Evolutionary conservation across 768 basidiomycete species (phyloP).

Genomic region (Kwoniella botswanensis): DNA sequence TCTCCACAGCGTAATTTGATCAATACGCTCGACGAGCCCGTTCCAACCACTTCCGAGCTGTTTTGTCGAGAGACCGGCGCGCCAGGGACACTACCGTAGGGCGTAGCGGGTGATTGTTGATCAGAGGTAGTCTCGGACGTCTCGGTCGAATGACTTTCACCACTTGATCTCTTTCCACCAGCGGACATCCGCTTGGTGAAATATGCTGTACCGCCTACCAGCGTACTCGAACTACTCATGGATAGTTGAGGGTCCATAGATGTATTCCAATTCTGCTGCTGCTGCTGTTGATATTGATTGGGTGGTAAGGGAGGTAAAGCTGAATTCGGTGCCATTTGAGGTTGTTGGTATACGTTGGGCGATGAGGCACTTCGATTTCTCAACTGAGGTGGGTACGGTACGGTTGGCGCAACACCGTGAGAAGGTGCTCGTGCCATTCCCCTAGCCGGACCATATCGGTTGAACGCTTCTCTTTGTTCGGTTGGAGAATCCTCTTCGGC

Average conservation of each 20-base stretch:
- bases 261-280: not conserved
- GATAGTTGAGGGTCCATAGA: conserved; percentile 1
- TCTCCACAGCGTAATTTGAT: conserved; percentile 91
- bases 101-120: conserved; percentile 60
- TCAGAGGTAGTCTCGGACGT: conserved; percentile 64
- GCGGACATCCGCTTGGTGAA: conserved; percentile 42
- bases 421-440: conserved; percentile 46
- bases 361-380: conserved; percentile 59
- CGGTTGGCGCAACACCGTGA: conserved; percentile 31
- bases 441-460: conserved; percentile 31
- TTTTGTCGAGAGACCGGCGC: conserved; percentile 35
- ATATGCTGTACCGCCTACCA: conserved; percentile 47
- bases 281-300: conserved; percentile 12
- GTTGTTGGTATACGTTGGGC: conserved; percentile 59
- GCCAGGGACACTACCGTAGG: conserved; percentile 46
- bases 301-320: conserved; percentile 19
- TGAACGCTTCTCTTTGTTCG: conserved; percentile 29
- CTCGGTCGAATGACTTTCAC: conserved; percentile 60
- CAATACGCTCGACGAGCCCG: conserved; percentile 66
- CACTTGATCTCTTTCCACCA: conserved; percentile 50
- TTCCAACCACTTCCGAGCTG: conserved; percentile 25
- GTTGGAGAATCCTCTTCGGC: conserved; percentile 39
- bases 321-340: conserved; percentile 24
- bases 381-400: conserved; percentile 47
- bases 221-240: conserved; percentile 33